Conservation (phyloP, 345 rosid species). For the Geranium brycei region DNA sequence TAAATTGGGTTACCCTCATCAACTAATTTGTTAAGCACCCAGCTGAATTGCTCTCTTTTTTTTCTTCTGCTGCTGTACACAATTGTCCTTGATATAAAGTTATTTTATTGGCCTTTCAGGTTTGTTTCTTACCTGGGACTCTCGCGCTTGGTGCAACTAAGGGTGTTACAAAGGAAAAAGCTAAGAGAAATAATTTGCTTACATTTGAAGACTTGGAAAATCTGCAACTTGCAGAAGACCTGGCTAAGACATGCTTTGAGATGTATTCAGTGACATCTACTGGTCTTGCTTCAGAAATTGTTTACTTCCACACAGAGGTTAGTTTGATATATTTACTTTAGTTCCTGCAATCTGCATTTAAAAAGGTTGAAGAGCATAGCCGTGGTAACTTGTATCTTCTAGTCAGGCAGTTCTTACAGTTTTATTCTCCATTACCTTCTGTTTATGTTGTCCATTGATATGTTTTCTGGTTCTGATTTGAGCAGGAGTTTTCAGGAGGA, state of each 20-base stretch:
- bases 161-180: conserved; percentile 68
- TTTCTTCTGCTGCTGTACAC: not conserved
- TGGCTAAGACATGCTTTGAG: conserved; percentile 84
- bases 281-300: conserved; percentile 96
- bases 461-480: conserved; percentile 15
- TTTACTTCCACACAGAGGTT: conserved; percentile 86
- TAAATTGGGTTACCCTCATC: too few species aligned
- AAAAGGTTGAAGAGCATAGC: conserved; percentile 5
- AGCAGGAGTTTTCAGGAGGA: conserved; percentile 62
- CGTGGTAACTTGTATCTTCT: not conserved
- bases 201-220: conserved; percentile 82
- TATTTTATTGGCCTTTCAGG: conserved; percentile 28
- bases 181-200: conserved; percentile 65
- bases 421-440: conserved; percentile 6
- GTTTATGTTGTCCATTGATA: conserved; percentile 4
- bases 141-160: conserved; percentile 97
- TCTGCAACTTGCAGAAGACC: conserved; percentile 88
- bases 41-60: not conserved
- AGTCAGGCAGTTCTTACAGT: not conserved
- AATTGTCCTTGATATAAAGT: not conserved
- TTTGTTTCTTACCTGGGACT: conserved; percentile 86
- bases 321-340: conserved; percentile 9
- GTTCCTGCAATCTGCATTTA: conserved; percentile 1
- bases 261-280: conserved; percentile 92
- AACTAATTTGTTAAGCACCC: not conserved